A percentile compares a stretch with the other conserved stretches of the same genome.
Evolutionary conservation across 768 basidiomycete genomes (phyloP).

Genomic region (Xerocomellus dryophilus): DNA sequence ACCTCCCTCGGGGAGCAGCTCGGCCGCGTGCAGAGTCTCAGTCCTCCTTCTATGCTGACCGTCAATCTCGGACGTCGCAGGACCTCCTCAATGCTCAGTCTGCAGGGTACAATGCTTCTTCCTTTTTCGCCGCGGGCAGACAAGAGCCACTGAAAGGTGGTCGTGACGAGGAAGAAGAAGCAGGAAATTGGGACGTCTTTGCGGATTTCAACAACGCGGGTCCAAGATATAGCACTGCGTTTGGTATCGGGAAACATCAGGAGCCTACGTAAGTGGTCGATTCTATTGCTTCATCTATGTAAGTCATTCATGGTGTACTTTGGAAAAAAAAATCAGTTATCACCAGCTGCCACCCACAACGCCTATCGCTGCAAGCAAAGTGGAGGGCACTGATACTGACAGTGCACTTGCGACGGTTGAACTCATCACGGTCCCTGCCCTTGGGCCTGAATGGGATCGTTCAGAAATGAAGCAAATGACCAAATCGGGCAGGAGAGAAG

Average conservation of each 20-base stretch:
- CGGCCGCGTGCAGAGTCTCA: conserved; percentile 63
- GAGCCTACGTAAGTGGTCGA: conserved; percentile 45
- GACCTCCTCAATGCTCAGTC: conserved; percentile 49
- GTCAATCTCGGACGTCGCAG: conserved; percentile 40
- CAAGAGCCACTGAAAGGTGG: conserved; percentile 77
- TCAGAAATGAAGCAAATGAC: conserved; percentile 77
- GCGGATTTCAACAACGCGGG: conserved; percentile 89
- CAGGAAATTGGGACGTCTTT: conserved; percentile 69
- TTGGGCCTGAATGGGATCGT: conserved; percentile 88
- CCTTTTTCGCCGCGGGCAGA: conserved; percentile 66
- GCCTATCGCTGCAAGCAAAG: conserved; percentile 27
- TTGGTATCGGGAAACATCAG: conserved; percentile 41
- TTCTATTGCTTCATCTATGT: not conserved
- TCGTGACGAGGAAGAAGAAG: conserved; percentile 64
- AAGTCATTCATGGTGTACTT: conserved; percentile 6
- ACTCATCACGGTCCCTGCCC: conserved; percentile 86
- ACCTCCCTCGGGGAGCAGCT: conserved; percentile 30
- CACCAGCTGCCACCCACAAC: conserved; percentile 39
- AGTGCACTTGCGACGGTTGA: conserved; percentile 57
- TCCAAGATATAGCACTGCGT: conserved; percentile 68
- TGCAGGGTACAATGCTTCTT: conserved; percentile 72
- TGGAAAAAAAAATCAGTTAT: conserved; percentile 35
- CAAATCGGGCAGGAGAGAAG: conserved; percentile 63
- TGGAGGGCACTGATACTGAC: conserved; percentile 36
- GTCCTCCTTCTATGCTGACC: conserved; percentile 60